Evolutionary conservation across 2,329 filamentous ascomycete species (phyloP), one percentile per base, ranked within the genome.

Genomic region (Cercospora canescens): DNA sequence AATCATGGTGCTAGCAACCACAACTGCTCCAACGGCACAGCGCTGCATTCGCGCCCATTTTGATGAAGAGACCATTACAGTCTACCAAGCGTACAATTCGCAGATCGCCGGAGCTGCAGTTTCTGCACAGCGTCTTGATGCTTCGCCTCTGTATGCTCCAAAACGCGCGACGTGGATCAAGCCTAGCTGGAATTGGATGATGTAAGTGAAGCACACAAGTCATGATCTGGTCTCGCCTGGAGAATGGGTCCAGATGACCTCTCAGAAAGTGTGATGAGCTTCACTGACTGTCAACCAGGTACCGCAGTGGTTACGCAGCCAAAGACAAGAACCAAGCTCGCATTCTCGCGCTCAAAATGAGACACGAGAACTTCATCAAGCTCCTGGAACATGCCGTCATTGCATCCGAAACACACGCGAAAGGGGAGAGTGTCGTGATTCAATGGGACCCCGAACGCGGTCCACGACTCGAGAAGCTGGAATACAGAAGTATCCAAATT

Each of bases 371-470:
- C 16, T 66, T 59, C 60, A 30, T 28, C 12, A 34, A 62, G 35
- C 59, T 66, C 18, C 55, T 66, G 12, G 34, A 48, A 24, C 41
- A 66, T 26, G 64, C 64, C 12, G 56, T 56, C 21, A 24, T 62
- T 3, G 64, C 52, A 24, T 30, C 21, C 11, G 37, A n/a, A 21
- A 39, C 59, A 6, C 64, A 66, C 28, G 30, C 60, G 8, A 55
- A 9, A 18, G 52, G 64, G 14, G 37, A 59, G 6, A 62, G 35
- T 14, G 60, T 62, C 8, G 41, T 66, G 18, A 39, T 59, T 6
- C 64, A 62, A 39, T 66, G 59, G 52, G 64, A 66, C 60, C 64
- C 59, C 16, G 64, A 62, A 39, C 58, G 59, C n/a, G 64, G 60
- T 6, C 56, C 64, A 6, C 26, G 59, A 18, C 39, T 62, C 8